Evolutionary conservation across 192 early-diverging fungal species (phyloP).

Genomic region (Lobosporangium transversale): DNA sequence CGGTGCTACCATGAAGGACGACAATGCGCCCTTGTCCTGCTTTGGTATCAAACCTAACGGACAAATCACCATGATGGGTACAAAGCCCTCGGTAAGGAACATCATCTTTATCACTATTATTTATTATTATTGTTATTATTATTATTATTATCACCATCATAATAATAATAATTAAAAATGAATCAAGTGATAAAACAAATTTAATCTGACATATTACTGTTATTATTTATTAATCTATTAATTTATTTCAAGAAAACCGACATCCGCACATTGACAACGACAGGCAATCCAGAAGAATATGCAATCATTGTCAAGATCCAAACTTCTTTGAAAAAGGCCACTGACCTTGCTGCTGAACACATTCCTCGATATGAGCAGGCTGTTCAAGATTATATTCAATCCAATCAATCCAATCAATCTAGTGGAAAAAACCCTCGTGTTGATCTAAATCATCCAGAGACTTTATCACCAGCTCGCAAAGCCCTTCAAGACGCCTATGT

Average conservation of each 20-base stretch:
- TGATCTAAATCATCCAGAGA: slow-evolving; percentile 53
- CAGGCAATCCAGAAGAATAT: slow-evolving; percentile 63
- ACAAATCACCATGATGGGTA: slow-evolving; percentile 80
- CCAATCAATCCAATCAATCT: neutral
- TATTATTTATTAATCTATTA: too few relatives aligned
- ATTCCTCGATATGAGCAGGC: slow-evolving; percentile 27
- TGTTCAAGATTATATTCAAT: slow-evolving; percentile 22
- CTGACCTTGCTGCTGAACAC: slow-evolving; percentile 28
- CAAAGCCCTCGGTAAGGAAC: slow-evolving; percentile 61
- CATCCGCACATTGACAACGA: slow-evolving; percentile 45
- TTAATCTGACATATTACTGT: too few relatives aligned
- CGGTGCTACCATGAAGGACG: slow-evolving; percentile 79
- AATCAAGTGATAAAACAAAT: too few relatives aligned
- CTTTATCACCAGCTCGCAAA: slow-evolving; percentile 28
- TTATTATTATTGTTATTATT: too few relatives aligned
- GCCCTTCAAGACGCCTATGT: slow-evolving; percentile 70
- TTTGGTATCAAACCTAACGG: slow-evolving; percentile 82
- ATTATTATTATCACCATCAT: too few relatives aligned
- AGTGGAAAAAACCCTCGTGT: slow-evolving; percentile 15
- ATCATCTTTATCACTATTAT: too few relatives aligned
- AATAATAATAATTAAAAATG: too few relatives aligned
- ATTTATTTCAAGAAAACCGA: slow-evolving; percentile 44
- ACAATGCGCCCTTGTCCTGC: slow-evolving; percentile 67
- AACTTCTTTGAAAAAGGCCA: slow-evolving; percentile 43
- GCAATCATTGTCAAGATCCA: slow-evolving; percentile 58